phyloP scores from a whole-genome alignment of 345 rosid species.

The Euclidium syriacum region DNA sequence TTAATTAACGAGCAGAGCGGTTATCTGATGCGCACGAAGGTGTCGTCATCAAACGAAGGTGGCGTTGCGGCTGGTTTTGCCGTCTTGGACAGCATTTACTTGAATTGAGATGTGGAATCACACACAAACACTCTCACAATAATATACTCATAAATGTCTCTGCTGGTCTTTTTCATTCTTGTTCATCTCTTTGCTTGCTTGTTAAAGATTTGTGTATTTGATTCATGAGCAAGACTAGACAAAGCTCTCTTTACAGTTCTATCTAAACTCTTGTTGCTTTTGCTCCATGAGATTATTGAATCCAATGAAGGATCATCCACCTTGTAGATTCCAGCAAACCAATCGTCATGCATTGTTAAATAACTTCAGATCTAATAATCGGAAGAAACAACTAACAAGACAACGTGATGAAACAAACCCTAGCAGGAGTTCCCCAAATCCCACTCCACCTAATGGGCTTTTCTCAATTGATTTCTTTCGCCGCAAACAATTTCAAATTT shows the following conservation, averaged over 20 bases:
- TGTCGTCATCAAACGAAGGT: conserved; percentile 89
- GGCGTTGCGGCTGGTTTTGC: conserved; percentile 96
- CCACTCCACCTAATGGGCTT: too few species aligned
- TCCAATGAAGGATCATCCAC: too few species aligned
- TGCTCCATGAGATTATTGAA: too few species aligned
- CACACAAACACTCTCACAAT: conserved; percentile 17
- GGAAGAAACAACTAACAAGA: too few species aligned
- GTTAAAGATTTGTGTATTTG: conserved; percentile 2
- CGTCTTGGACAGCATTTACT: conserved; percentile 82
- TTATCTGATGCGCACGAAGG: conserved; percentile 84
- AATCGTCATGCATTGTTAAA: too few species aligned
- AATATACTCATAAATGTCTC: neutral
- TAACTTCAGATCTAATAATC: too few species aligned
- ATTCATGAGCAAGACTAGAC: neutral
- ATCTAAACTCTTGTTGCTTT: too few species aligned
- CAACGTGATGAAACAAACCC: too few species aligned
- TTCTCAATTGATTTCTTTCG: too few species aligned
- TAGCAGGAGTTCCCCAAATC: too few species aligned
- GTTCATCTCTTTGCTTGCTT: neutral
- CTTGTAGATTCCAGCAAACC: too few species aligned
- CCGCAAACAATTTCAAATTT: too few species aligned
- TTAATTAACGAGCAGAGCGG: conserved; percentile 73
- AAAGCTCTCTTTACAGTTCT: neutral
- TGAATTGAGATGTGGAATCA: conserved; percentile 40
- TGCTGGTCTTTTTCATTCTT: neutral